Conservation (phyloP, 768 basidiomycete genomes). For the Lyophyllum shimeji region DNA sequence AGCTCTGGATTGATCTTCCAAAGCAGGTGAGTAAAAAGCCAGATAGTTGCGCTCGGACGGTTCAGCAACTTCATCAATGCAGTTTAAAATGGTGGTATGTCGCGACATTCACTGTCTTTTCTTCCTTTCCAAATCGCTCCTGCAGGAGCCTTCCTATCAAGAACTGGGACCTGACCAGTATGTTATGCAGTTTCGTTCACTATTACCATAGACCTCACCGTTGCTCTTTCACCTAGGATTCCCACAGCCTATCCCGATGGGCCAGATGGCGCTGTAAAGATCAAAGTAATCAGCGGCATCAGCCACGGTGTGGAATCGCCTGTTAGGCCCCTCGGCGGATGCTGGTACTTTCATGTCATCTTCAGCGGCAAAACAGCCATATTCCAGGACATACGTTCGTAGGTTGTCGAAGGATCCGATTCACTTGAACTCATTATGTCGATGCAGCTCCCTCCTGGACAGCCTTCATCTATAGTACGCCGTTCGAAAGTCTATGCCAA, state of each 20-base stretch:
- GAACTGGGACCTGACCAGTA: constrained; percentile 69
- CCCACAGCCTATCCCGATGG: constrained; percentile 75
- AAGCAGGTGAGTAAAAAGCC: constrained; percentile 45
- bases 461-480: constrained; percentile 78
- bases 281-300: constrained; percentile 89
- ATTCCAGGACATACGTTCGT: constrained; percentile 83
- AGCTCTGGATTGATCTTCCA: constrained; percentile 85
- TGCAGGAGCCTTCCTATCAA: constrained; percentile 77
- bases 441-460: constrained; percentile 81
- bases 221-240: constrained; percentile 40
- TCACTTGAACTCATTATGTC: not conserved
- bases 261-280: constrained; percentile 59
- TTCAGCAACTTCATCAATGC: constrained; percentile 19
- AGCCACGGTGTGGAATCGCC: constrained; percentile 86
- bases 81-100: constrained; percentile 76
- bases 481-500: not conserved
- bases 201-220: not conserved
- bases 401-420: not conserved
- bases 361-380: constrained; percentile 62
- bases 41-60: constrained; percentile 8
- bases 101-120: not conserved
- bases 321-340: constrained; percentile 88
- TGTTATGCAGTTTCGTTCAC: constrained; percentile 14
- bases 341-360: constrained; percentile 87
- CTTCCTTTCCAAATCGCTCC: not conserved